Percentiles rank a stretch among this genome's conserved stretches.
These are phyloP conservation scores for Rhododendron mucronatum DNA, from an alignment of 148 eudicot genomes.

Conservation along the genomic window DNA sequence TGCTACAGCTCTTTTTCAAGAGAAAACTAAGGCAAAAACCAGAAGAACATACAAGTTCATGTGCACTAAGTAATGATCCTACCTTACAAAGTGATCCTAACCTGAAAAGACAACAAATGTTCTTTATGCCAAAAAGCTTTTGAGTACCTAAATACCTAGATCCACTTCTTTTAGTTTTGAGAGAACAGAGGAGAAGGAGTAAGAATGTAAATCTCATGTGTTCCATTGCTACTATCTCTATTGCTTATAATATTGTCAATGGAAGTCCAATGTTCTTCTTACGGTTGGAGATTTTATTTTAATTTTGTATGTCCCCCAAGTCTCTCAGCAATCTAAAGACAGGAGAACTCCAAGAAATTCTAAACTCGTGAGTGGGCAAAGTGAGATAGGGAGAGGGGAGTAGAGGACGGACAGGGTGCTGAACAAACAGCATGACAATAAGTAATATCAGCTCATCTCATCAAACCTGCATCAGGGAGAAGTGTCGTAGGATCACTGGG, in stretches of 20 bases:
- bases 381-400: not conserved
- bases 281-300: not conserved
- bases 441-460: not conserved
- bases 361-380: not conserved
- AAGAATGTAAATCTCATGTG: not conserved
- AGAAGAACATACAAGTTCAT: not conserved
- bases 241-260: too few species aligned
- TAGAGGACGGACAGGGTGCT: not conserved
- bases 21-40: not conserved
- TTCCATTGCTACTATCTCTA: too few species aligned
- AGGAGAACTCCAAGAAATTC: not conserved
- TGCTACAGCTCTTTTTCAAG: not conserved
- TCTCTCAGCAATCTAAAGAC: not conserved
- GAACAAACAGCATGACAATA: not conserved
- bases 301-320: not conserved
- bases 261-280: not conserved
- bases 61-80: too few species aligned
- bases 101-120: not conserved
- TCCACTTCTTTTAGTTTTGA: not conserved
- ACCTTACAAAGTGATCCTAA: not conserved
- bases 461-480: constrained; percentile 32
- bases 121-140: not conserved
- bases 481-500: constrained; percentile 30
- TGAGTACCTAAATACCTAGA: too few species aligned
- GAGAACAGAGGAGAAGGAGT: not conserved